Base-by-base conservation (phyloP, 805 yeast species). In the Candida nemodendra region DNA sequence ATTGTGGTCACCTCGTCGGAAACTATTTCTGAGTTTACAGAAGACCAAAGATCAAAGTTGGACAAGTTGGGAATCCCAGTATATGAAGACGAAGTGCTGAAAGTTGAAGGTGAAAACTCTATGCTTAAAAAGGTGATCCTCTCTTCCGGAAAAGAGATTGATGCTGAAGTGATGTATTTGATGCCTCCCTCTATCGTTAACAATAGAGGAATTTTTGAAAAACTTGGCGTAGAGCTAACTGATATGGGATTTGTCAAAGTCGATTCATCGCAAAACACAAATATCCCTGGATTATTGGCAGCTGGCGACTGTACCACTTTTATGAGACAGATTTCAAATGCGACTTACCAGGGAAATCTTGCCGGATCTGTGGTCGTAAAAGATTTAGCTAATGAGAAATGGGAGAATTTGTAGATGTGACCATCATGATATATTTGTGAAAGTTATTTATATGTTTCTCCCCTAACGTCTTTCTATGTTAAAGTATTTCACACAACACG, bases 241-340 rank as follows among this genome's bases (percentile, higher is more conserved):
- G 32, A 12, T 7, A 29, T 29, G 32, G 32, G 32, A 14, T 8
- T 29, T 6, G 9, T 29, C 18, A 17, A 14, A 11, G 32, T 29
- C 15, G 32, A 29, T n/a, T 6, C 11, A 29, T 11, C 15, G 18
- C 32, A 29, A 19, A 15, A 9, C 8, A 29, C 32, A 7, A 29
- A 17, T 17, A 19, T 29, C n/a, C 19, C 14, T n/a, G 32, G 32
- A 6, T 8, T 29, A 8, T 29, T 14, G 8, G 32, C 32, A 12
- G 32, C 32, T 7, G 32, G 32, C 7, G 32, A 29, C 32, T 29
- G 32, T 17, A 29, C 32, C 9, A 29, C 32, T 8, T 6, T 17
- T 8, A 14, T 27, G 7, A 21, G 24, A 11, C 24, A 21, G 11
- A 21, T 21, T 21, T 7, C 24, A 21, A 21, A 21, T 11, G 24